These are phyloP conservation scores for Kwoniella sp. DNA, from an alignment of 768 basidiomycete species.

Conservation along the genomic window DNA sequence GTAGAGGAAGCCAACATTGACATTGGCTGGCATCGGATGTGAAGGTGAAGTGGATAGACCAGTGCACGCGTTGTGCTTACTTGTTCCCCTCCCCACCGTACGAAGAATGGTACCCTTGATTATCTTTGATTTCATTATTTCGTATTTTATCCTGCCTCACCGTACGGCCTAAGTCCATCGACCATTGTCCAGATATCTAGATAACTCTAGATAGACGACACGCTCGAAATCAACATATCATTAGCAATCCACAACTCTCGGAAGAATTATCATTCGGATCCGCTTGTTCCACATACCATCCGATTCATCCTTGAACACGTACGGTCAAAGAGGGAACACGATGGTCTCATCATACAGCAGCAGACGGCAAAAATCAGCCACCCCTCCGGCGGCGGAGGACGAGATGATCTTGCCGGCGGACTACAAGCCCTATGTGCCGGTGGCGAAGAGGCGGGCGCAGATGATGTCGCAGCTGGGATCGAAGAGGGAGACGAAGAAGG, in stretches of 20 bases:
- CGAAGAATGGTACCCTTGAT: neutral
- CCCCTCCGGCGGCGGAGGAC: conserved; percentile 14
- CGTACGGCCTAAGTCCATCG: too few relatives aligned
- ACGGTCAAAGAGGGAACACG: too few relatives aligned
- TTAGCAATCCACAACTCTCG: neutral
- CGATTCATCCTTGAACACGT: neutral
- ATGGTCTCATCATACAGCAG: conserved; percentile 14
- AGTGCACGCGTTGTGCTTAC: neutral
- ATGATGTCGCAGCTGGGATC: conserved; percentile 71
- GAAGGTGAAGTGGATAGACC: neutral
- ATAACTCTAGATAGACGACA: neutral
- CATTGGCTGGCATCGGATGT: neutral
- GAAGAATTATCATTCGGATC: too few relatives aligned
- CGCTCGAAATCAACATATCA: neutral
- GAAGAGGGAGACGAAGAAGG: conserved; percentile 62
- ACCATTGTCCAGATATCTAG: too few relatives aligned
- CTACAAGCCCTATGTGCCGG: conserved; percentile 84
- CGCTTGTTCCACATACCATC: neutral
- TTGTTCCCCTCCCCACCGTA: neutral
- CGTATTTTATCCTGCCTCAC: conserved; percentile 17
- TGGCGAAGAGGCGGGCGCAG: conserved; percentile 78
- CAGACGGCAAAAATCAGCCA: conserved; percentile 9
- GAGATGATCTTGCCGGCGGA: conserved; percentile 45
- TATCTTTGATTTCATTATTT: conserved; percentile 2
- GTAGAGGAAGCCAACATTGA: neutral